phyloP scores from a whole-genome alignment of 1,139 yeast genomes.

The Taiozyma sp. region DNA sequence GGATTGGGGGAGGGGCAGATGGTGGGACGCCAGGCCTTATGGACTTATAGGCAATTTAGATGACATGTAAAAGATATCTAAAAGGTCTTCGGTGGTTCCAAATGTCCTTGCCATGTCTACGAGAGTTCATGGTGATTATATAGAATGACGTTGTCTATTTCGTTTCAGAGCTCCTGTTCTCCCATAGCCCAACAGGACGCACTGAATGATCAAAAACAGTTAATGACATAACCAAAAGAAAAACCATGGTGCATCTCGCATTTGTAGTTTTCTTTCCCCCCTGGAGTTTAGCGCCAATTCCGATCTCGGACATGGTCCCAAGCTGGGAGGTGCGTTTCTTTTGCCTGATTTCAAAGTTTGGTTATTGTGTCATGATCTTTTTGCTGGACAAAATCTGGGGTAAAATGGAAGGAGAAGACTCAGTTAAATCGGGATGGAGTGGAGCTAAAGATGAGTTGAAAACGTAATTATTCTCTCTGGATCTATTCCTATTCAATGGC shows the following conservation, averaged over 20 bases:
- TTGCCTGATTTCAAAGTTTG: not conserved
- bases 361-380: not conserved
- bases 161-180: not conserved
- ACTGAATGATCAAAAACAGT: not conserved
- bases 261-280: no score
- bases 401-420: not conserved
- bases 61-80: no score
- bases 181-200: not conserved
- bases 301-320: not conserved
- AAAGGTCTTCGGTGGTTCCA: no score
- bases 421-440: not conserved
- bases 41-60: no score
- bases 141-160: not conserved
- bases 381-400: not conserved
- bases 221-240: not conserved
- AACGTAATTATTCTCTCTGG: not conserved
- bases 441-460: not conserved
- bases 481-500: not conserved
- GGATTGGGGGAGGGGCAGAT: not conserved
- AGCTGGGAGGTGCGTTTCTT: not conserved
- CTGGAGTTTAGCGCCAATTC: not conserved
- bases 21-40: not conserved
- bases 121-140: not conserved
- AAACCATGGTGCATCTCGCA: no score
- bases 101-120: no score